phyloP scores from a whole-genome alignment of 2,329 filamentous ascomycete genomes.

The Clonostachys sp. region DNA sequence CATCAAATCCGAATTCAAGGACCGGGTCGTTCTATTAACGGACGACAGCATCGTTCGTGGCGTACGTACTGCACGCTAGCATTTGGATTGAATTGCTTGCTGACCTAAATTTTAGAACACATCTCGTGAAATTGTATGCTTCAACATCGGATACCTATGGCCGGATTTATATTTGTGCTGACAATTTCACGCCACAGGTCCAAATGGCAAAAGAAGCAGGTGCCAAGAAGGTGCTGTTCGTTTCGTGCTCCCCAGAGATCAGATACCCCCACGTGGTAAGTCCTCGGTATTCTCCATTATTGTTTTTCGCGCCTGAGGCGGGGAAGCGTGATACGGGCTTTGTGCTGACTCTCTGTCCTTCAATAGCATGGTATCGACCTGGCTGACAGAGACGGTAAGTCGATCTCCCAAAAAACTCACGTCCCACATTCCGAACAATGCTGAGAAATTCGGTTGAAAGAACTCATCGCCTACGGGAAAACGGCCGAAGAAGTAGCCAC shows the following conservation, averaged over 20 bases:
- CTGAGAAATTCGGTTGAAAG: conserved; percentile 8
- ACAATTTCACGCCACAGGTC: conserved; percentile 11
- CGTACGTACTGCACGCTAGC: not conserved
- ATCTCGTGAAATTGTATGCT: conserved; percentile 64
- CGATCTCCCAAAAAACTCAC: not conserved
- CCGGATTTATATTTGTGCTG: not conserved
- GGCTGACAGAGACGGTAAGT: conserved; percentile 27
- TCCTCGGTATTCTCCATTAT: conserved; percentile 4
- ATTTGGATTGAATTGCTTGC: not conserved
- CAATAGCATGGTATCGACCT: conserved; percentile 41
- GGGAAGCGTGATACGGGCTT: not conserved
- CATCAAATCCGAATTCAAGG: conserved; percentile 80
- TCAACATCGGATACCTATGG: not conserved
- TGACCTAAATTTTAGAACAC: conserved; percentile 20
- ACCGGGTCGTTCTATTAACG: conserved; percentile 74
- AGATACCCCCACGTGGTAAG: conserved; percentile 83
- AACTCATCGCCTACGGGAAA: conserved; percentile 35
- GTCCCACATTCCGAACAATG: not conserved
- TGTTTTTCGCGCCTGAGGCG: no score
- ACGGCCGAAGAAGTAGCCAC: conserved; percentile 31
- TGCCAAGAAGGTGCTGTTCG: conserved; percentile 78
- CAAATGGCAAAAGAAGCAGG: conserved; percentile 79
- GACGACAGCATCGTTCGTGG: conserved; percentile 90
- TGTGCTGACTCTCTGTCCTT: not conserved
- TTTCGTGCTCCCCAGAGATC: conserved; percentile 77